Percentiles rank a stretch among this genome's conserved stretches.
Evolutionary conservation across 1,284 basidiomycete species (phyloP).

Genomic region (Moesziomyces sp.): DNA sequence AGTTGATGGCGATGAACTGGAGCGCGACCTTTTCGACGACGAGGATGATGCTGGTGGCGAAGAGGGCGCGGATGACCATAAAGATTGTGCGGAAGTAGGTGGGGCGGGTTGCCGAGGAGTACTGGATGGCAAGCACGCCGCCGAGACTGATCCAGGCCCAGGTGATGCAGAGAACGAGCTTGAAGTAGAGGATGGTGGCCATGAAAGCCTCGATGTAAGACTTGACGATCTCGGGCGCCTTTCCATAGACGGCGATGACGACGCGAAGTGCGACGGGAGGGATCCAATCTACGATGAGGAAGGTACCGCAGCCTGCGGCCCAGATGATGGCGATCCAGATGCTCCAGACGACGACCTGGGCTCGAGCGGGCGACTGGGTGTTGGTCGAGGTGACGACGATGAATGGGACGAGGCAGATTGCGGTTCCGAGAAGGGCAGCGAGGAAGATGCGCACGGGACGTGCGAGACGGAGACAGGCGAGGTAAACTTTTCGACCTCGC

Average conservation of each 20-base stretch:
- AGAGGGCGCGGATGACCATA: conserved; percentile 52
- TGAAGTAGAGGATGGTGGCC: conserved; percentile 57
- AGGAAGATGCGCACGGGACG: conserved; percentile 61
- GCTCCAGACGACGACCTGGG: conserved; percentile 58
- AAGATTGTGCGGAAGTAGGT: conserved; percentile 55
- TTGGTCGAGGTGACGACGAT: conserved; percentile 58
- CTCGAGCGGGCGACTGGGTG: conserved; percentile 32
- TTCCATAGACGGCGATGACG: conserved; percentile 58
- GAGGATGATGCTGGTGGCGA: conserved; percentile 59
- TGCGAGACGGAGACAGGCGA: conserved; percentile 55
- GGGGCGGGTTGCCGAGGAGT: conserved; percentile 29
- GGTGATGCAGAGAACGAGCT: conserved; percentile 61
- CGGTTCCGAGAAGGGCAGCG: conserved; percentile 55
- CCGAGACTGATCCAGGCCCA: conserved; percentile 66
- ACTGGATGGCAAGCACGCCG: conserved; percentile 54
- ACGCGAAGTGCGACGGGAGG: conserved; percentile 51
- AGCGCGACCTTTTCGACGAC: conserved; percentile 59
- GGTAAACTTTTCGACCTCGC: conserved; percentile 57
- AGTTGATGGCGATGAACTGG: conserved; percentile 61
- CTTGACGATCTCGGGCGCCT: conserved; percentile 58
- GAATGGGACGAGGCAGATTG: conserved; percentile 57
- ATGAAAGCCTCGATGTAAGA: conserved; percentile 59
- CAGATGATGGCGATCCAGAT: conserved; percentile 65
- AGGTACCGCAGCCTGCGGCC: conserved; percentile 60
- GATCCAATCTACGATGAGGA: conserved; percentile 58